Base-by-base conservation (phyloP, 2,329 filamentous ascomycete species). In the Colletotrichum cereale region DNA sequence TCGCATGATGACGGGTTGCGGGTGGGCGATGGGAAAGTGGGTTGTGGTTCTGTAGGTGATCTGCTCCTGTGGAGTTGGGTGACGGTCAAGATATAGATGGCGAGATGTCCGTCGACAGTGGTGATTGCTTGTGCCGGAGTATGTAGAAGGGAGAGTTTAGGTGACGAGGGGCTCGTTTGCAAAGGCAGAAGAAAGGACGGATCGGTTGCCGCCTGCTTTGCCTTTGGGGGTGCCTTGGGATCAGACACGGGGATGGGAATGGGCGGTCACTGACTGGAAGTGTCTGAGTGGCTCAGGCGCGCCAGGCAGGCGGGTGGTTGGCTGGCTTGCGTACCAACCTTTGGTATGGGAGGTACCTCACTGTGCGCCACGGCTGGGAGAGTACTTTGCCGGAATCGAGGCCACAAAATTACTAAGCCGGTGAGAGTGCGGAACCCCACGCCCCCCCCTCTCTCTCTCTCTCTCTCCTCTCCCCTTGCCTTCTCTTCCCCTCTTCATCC, bases 1-100 rank as follows among this genome's bases (percentile, higher is more conserved):
- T 82, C 95, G 93, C 95, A 98, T 98, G 77, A 81, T 94, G 88
- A 81, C 80, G 81, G 82, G 82, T 77, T 78, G 74, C 63, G 69
- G 74, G 64, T 66, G 73, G 66, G 29, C 70, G 71, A 64, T 60
- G 47, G 72, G 66, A 44, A 63, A 63, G 71, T 73, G 67, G 58
- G 61, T 72, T 63, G 73, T 70, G 56, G 72, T 50, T 76, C 67
- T 67, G 65, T 61, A n/a, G 38, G 57, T 63, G 50, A 34, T 40
- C 31, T 69, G 56, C 58, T 58, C 60, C 34, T 55, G 66, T 38
- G 61, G 69, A 64, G 61, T 72, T 56, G 62, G 71, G 57, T 53
- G 56, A 61, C 24, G 62, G 34, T 56, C 66, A 56, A 66, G 70
- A 50, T 70, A 71, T 72, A 70, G 70, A 72, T 73, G 71, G 47